Percentiles rank a stretch among this genome's conserved stretches.
These are phyloP conservation scores for Phytophthora meadii DNA, from an alignment of 352 stramenopile species.

Conservation along the genomic window DNA sequence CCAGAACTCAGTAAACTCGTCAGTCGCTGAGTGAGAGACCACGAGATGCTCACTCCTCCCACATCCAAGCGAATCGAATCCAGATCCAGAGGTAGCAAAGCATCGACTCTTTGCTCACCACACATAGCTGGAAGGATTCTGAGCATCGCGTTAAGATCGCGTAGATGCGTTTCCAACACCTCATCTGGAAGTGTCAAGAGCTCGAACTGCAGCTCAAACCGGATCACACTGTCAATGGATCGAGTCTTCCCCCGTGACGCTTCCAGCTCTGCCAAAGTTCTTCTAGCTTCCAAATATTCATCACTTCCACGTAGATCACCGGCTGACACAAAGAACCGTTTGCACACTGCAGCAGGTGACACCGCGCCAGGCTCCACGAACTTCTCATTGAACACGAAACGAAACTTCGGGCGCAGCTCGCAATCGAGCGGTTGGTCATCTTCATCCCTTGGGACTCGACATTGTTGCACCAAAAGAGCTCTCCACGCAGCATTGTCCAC, in stretches of 20 bases:
- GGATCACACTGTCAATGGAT: not conserved
- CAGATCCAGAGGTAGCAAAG: constrained; percentile 19
- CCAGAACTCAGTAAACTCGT: constrained; percentile 19
- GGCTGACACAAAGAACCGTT: constrained; percentile 19
- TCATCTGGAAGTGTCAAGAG: constrained; percentile 28
- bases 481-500: constrained; percentile 41
- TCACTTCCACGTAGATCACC: constrained; percentile 8
- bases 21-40: constrained; percentile 32
- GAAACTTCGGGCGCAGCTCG: constrained; percentile 34
- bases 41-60: constrained; percentile 19
- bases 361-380: constrained; percentile 30
- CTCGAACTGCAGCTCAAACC: constrained; percentile 34
- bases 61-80: constrained; percentile 36
- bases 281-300: constrained; percentile 28
- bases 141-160: constrained; percentile 19
- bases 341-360: constrained; percentile 33
- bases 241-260: not conserved
- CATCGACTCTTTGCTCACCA: not conserved
- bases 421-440: constrained; percentile 38
- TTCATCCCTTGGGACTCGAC: constrained; percentile 40
- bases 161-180: constrained; percentile 21
- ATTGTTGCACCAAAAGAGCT: constrained; percentile 45
- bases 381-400: constrained; percentile 44
- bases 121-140: constrained; percentile 1
- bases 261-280: constrained; percentile 14